phyloP scores from a whole-genome alignment of 2,329 filamentous ascomycete genomes.

The Metarhizium sp. region DNA sequence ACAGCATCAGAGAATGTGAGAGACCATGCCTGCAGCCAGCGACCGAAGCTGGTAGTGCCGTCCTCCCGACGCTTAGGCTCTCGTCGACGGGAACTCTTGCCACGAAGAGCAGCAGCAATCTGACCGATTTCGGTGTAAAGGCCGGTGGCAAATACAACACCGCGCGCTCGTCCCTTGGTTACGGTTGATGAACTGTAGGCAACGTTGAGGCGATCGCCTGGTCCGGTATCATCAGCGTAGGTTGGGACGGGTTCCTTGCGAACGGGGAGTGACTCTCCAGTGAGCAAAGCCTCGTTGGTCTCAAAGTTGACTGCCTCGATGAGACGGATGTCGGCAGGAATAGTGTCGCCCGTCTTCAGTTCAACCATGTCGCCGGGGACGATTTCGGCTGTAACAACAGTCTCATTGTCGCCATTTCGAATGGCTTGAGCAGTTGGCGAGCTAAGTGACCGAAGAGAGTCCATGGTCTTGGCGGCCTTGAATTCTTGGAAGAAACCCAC shows the following conservation, averaged over 20 bases:
- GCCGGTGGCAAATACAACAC: conserved; percentile 52
- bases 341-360: conserved; percentile 47
- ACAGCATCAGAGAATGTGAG: conserved; percentile 26
- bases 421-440: conserved; percentile 34
- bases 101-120: conserved; percentile 41
- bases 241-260: conserved; percentile 39
- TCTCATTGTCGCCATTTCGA: conserved; percentile 29
- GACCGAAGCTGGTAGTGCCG: conserved; percentile 20
- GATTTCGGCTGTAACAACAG: conserved; percentile 31
- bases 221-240: conserved; percentile 31
- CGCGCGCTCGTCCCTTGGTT: conserved; percentile 49
- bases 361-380: conserved; percentile 49
- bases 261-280: conserved; percentile 54
- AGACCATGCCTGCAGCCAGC: conserved; percentile 26
- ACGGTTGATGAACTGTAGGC: conserved; percentile 55
- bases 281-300: conserved; percentile 57
- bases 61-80: conserved; percentile 35
- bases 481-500: conserved; percentile 40
- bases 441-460: conserved; percentile 33
- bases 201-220: conserved; percentile 52
- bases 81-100: conserved; percentile 24
- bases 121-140: conserved; percentile 54
- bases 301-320: conserved; percentile 56
- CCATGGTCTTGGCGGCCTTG: conserved; percentile 39
- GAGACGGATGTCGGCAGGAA: conserved; percentile 49